Conservation (phyloP, 2,329 filamentous ascomycete genomes). For the Pestalotiopsis fici region DNA sequence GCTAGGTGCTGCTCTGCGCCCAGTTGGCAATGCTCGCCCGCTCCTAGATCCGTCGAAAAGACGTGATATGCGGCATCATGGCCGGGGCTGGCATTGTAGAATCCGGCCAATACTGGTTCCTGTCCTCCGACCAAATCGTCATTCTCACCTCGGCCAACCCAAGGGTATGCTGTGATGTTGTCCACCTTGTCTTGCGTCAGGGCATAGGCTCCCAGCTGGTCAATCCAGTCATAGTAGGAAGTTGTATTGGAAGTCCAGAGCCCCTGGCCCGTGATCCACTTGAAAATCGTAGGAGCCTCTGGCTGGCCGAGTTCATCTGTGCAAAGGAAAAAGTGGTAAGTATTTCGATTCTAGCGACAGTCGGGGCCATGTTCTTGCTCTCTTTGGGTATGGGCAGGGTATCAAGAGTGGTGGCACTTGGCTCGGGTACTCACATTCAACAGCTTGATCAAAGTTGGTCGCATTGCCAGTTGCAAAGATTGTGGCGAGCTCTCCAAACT, state of each 20-base stretch:
- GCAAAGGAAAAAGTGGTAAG: background rate
- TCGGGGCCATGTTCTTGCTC: too few relatives aligned
- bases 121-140: conserved; percentile 3
- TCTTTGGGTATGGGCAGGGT: background rate
- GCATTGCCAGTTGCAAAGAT: conserved; percentile 6
- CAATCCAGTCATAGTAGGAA: conserved; percentile 1
- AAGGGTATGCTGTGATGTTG: conserved; percentile 1
- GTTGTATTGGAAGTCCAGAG: conserved; percentile 4
- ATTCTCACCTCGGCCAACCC: conserved; percentile 5
- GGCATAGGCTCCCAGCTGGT: background rate
- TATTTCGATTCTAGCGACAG: background rate
- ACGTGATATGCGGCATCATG: background rate
- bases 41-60: background rate
- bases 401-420: background rate
- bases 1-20: conserved; percentile 3
- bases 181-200: background rate
- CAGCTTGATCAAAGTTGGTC: background rate
- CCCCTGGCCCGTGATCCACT: conserved; percentile 1
- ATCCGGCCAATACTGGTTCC: background rate
- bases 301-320: background rate
- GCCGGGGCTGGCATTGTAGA: conserved; percentile 1
- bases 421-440: background rate
- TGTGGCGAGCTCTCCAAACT: conserved; percentile 14
- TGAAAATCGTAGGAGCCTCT: background rate
- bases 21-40: conserved; percentile 4